phyloP scores from a whole-genome alignment of 1,284 basidiomycete species.

The Cerrena zonata region DNA sequence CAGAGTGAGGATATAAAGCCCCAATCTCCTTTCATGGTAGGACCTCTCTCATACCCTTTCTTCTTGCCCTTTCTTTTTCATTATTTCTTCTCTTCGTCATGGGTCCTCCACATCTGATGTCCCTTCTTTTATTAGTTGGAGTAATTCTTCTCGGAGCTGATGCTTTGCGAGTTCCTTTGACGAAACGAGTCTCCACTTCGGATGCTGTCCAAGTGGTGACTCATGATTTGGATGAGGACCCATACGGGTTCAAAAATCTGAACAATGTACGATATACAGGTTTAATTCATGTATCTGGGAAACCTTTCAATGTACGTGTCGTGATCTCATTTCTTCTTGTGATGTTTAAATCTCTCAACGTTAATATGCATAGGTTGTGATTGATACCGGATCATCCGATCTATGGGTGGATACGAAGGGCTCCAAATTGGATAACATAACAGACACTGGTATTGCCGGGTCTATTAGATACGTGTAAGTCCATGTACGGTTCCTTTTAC shows the following conservation, averaged over 20 bases:
- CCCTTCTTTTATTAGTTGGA: background rate
- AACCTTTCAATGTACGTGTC: slow-evolving; percentile 2
- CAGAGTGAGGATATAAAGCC: too few relatives aligned
- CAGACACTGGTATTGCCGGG: slow-evolving; percentile 1
- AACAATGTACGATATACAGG: slow-evolving; percentile 1
- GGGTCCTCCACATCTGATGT: background rate
- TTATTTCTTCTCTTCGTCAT: too few relatives aligned
- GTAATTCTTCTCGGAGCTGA: background rate
- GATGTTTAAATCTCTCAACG: too few relatives aligned
- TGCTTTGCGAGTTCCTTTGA: background rate
- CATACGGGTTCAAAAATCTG: background rate
- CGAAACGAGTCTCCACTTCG: background rate
- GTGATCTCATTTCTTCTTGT: background rate
- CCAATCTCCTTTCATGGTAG: too few relatives aligned
- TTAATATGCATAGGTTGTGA: slow-evolving; percentile 2
- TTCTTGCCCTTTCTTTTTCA: background rate
- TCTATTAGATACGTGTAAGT: slow-evolving; percentile 3
- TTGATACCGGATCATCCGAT: slow-evolving; percentile 7
- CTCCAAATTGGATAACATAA: background rate
- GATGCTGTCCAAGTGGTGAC: background rate
- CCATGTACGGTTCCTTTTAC: too few relatives aligned
- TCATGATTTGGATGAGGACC: background rate
- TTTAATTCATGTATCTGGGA: background rate
- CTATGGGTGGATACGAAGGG: slow-evolving; percentile 4
- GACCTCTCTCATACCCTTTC: background rate